Conservation (phyloP, 176 grass and related monocot species). For the Bonia amplexicaulis region DNA sequence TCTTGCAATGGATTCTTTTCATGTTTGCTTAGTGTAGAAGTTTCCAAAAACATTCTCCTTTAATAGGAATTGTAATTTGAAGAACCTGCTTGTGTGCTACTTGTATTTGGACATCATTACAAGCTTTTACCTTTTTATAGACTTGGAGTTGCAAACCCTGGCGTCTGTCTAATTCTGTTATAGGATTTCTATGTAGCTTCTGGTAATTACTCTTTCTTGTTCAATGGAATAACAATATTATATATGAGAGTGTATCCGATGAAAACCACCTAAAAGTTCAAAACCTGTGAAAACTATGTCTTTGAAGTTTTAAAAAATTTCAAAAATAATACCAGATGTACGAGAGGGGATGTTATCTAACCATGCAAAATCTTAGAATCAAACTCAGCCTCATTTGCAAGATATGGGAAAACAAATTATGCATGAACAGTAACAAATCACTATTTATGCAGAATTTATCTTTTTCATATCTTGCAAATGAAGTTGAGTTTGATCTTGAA, state of each 20-base stretch:
- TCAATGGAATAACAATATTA: neutral
- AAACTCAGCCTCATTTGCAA: too few species aligned
- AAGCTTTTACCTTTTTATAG: neutral
- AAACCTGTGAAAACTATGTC: too few species aligned
- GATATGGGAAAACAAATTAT: too few species aligned
- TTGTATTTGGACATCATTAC: neutral
- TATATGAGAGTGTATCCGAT: neutral
- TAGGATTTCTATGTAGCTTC: constrained; percentile 12
- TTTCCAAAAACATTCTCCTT: neutral
- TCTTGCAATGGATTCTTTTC: neutral
- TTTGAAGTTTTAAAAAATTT: too few species aligned
- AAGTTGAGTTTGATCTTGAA: too few species aligned
- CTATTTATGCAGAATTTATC: too few species aligned
- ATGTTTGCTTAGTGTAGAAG: neutral
- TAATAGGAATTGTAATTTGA: neutral
- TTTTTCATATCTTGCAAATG: too few species aligned
- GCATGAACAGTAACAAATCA: too few species aligned
- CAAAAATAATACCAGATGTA: too few species aligned
- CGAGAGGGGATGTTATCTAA: too few species aligned
- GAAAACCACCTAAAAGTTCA: too few species aligned
- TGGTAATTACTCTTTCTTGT: constrained; percentile 1
- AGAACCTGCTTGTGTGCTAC: neutral
- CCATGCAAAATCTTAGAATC: too few species aligned
- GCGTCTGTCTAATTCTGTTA: neutral
- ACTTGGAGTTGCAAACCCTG: neutral